Evolutionary conservation across 2,329 filamentous ascomycete species (phyloP).

Genomic region (Davidsoniella eucalypti): DNA sequence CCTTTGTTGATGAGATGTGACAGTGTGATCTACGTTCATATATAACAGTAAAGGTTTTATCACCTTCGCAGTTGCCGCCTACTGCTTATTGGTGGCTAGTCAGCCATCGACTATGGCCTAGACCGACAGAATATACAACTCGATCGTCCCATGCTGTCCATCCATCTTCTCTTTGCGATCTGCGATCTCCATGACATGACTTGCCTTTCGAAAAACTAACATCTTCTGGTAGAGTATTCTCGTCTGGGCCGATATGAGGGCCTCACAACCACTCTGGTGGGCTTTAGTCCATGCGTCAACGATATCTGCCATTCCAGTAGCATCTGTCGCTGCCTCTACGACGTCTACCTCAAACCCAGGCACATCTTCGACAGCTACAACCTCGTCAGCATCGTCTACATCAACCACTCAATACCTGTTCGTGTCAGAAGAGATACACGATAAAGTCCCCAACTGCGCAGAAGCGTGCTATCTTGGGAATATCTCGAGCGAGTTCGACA

Average conservation of each 20-base stretch:
- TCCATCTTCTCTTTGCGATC: background rate
- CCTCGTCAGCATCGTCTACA: background rate
- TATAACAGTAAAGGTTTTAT: constrained; percentile 1
- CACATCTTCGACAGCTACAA: background rate
- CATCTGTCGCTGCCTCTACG: background rate
- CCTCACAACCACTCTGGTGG: background rate
- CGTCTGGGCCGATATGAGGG: constrained; percentile 1
- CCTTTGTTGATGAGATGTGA: background rate
- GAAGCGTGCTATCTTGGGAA: background rate
- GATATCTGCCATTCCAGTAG: background rate
- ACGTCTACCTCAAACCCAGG: background rate
- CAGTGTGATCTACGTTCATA: background rate
- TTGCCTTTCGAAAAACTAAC: background rate
- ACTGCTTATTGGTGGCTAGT: background rate
- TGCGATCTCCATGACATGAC: background rate
- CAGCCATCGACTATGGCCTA: background rate
- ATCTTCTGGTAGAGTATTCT: background rate
- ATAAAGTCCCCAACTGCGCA: constrained; percentile 7
- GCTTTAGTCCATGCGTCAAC: background rate
- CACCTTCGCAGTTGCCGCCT: background rate
- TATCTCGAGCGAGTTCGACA: constrained; percentile 4
- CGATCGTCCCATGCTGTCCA: background rate
- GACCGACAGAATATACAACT: background rate
- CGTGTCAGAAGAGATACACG: constrained; percentile 1
- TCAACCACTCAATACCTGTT: constrained; percentile 2